Evolutionary conservation across 257 asterid species (phyloP).

Genomic region (Paulownia fortunei): DNA sequence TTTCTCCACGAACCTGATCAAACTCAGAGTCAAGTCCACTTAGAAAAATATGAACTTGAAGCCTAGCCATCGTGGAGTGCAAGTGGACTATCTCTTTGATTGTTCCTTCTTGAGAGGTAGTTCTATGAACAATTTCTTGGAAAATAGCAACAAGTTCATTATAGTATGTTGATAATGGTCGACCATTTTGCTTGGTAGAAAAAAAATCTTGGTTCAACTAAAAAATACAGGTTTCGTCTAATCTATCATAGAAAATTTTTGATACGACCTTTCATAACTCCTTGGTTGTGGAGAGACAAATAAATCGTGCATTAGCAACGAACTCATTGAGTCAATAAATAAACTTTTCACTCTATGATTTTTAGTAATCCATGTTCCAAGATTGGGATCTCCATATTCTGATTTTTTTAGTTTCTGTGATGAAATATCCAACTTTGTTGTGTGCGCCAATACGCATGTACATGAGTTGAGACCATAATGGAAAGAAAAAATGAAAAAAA

Average conservation of each 20-base stretch:
- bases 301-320: neutral
- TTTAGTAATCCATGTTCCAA: neutral
- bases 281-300: neutral
- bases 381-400: neutral
- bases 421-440: neutral
- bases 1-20: slow-evolving; percentile 29
- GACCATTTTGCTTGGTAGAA: neutral
- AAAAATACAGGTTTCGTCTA: neutral
- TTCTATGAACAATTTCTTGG: neutral
- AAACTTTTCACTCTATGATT: slow-evolving; percentile 22
- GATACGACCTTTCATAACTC: slow-evolving; percentile 14
- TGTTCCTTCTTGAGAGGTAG: neutral
- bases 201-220: neutral
- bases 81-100: neutral
- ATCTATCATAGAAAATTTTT: slow-evolving; percentile 6
- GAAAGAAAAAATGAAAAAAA: too few species aligned
- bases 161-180: neutral
- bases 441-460: neutral
- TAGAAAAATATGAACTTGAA: slow-evolving; percentile 25
- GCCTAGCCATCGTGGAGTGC: neutral
- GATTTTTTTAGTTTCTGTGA: neutral
- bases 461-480: slow-evolving; percentile 10
- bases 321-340: slow-evolving; percentile 18
- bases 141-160: neutral
- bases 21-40: slow-evolving; percentile 23